phyloP scores from a whole-genome alignment of 2,329 filamentous ascomycete genomes.

The Botrytis hyacinthi region DNA sequence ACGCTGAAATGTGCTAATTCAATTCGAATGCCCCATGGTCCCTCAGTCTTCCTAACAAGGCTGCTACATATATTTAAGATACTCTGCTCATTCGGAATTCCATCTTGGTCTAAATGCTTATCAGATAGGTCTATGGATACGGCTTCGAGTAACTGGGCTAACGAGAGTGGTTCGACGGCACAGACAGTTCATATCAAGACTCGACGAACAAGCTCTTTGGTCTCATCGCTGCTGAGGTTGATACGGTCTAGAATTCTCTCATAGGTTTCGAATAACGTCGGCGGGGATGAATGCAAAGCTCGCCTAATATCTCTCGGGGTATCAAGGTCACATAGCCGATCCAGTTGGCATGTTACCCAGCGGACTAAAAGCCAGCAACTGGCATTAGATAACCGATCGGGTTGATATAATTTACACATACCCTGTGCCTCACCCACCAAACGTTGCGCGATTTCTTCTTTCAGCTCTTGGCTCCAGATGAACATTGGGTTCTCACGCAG shows the following conservation, averaged over 20 bases:
- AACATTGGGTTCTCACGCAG: neutral
- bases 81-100: slow-evolving; percentile 25
- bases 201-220: slow-evolving; percentile 28
- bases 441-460: slow-evolving; percentile 22
- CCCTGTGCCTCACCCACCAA: slow-evolving; percentile 24
- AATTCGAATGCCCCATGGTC: slow-evolving; percentile 14
- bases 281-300: slow-evolving; percentile 25
- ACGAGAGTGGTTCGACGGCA: slow-evolving; percentile 11
- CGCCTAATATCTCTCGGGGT: slow-evolving; percentile 27
- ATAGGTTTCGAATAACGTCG: slow-evolving; percentile 32
- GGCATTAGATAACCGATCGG: too few species aligned
- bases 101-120: slow-evolving; percentile 23
- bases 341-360: slow-evolving; percentile 27
- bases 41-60: slow-evolving; percentile 26
- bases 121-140: slow-evolving; percentile 22
- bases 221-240: slow-evolving; percentile 25
- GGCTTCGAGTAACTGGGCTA: slow-evolving; percentile 23
- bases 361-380: slow-evolving; percentile 18
- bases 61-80: slow-evolving; percentile 32
- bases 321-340: slow-evolving; percentile 23
- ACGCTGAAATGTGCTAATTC: slow-evolving; percentile 36
- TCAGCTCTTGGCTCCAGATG: slow-evolving; percentile 18
- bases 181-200: slow-evolving; percentile 26
- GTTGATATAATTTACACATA: slow-evolving; percentile 22
- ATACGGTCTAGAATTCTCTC: slow-evolving; percentile 35